phyloP scores from a whole-genome alignment of 768 basidiomycete species.

The Boletus rex-veris region DNA sequence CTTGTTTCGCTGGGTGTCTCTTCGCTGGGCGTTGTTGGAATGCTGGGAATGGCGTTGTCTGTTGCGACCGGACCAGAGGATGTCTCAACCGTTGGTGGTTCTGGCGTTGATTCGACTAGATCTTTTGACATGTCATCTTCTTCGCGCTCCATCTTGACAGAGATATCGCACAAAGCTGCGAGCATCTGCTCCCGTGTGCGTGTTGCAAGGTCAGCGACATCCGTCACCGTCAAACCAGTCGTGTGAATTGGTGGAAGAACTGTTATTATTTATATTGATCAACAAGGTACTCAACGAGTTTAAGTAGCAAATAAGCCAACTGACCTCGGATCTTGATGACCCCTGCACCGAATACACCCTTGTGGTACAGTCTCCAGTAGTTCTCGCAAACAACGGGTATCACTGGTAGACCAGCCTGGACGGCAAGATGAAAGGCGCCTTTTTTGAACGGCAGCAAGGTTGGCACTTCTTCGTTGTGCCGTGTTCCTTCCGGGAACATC shows the following conservation, averaged over 20 bases:
- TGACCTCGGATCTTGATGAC: slow-evolving; percentile 74
- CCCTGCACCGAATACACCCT: slow-evolving; percentile 72
- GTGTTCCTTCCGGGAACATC: slow-evolving; percentile 97
- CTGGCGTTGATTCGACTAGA: slow-evolving; percentile 21
- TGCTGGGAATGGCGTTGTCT: slow-evolving; percentile 35
- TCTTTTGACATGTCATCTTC: slow-evolving; percentile 13
- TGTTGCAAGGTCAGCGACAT: slow-evolving; percentile 63
- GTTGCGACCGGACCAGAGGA: neutral
- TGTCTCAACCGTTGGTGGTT: slow-evolving; percentile 8
- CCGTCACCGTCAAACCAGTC: slow-evolving; percentile 59
- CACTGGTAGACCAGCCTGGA: slow-evolving; percentile 87
- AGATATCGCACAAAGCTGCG: slow-evolving; percentile 71
- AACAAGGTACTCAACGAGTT: neutral
- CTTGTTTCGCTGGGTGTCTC: slow-evolving; percentile 26
- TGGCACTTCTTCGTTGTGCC: slow-evolving; percentile 62
- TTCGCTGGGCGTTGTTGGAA: slow-evolving; percentile 22
- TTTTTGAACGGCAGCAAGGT: slow-evolving; percentile 91
- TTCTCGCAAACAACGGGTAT: slow-evolving; percentile 92
- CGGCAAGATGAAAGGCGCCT: slow-evolving; percentile 94
- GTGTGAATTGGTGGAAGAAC: slow-evolving; percentile 92
- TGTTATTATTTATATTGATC: slow-evolving; percentile 30
- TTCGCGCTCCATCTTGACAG: slow-evolving; percentile 43
- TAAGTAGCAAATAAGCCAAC: slow-evolving; percentile 4
- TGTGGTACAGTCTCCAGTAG: slow-evolving; percentile 83
- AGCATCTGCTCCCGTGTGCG: slow-evolving; percentile 81